phyloP scores from a whole-genome alignment of 176 grass and related monocot species.

The Melocanna baccifera region DNA sequence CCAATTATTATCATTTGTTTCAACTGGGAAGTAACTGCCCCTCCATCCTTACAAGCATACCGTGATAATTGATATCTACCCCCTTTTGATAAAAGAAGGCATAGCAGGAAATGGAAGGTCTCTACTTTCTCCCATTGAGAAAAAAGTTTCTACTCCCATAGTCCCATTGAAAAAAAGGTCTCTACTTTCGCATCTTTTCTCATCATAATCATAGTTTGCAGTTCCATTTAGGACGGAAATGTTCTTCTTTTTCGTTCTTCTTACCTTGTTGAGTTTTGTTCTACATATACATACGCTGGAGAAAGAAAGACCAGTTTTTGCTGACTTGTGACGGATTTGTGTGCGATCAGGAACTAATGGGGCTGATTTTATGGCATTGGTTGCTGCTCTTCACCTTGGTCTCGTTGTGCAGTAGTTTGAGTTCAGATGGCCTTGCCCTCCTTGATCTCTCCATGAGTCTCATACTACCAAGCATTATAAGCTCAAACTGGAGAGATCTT shows the following conservation, averaged over 20 bases:
- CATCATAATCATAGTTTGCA: neutral
- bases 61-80: neutral
- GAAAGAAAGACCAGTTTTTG: neutral
- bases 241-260: neutral
- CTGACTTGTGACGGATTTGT: neutral
- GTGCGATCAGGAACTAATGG: constrained; percentile 32
- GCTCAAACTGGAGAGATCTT: constrained; percentile 50
- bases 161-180: too few relatives aligned
- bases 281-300: neutral
- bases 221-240: neutral
- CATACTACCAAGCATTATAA: constrained; percentile 35
- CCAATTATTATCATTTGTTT: neutral
- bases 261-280: neutral
- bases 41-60: neutral
- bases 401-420: constrained; percentile 37
- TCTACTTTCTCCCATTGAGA: too few relatives aligned
- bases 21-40: too few relatives aligned
- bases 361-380: constrained; percentile 1
- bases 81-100: neutral
- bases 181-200: neutral
- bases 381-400: constrained; percentile 27
- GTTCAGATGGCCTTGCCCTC: constrained; percentile 49
- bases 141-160: too few relatives aligned
- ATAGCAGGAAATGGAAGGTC: neutral
- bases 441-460: constrained; percentile 52